Percentiles rank a stretch among this genome's conserved stretches.
phyloP scores from a whole-genome alignment of 1,284 basidiomycete genomes.

The Ceratobasidium sp. region DNA sequence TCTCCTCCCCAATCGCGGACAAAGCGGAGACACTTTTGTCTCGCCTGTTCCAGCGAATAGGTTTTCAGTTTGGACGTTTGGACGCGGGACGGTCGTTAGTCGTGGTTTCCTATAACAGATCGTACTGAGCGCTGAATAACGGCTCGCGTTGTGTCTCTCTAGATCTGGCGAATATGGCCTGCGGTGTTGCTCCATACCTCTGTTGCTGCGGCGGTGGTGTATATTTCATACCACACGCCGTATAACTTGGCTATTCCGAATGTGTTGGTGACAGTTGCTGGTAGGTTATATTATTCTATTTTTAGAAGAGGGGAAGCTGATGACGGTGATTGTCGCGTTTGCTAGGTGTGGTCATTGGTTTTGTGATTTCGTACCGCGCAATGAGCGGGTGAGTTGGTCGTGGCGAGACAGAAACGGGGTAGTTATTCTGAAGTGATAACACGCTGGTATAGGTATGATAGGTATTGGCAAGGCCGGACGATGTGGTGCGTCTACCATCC shows the following conservation, averaged over 20 bases:
- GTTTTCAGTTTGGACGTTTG: slow-evolving; percentile 66
- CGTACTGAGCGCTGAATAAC: slow-evolving; percentile 39
- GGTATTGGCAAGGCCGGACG: slow-evolving; percentile 72
- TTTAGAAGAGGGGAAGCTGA: slow-evolving; percentile 15
- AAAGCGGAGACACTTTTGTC: slow-evolving; percentile 34
- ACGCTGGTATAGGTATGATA: slow-evolving; percentile 34
- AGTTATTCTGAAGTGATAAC: background rate
- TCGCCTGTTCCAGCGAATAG: slow-evolving; percentile 30
- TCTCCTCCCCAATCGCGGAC: slow-evolving; percentile 28
- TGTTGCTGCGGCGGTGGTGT: slow-evolving; percentile 68
- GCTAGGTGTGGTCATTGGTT: slow-evolving; percentile 75
- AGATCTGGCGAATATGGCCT: slow-evolving; percentile 78
- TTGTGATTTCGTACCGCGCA: slow-evolving; percentile 76
- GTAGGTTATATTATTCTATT: background rate
- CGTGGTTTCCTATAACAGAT: background rate
- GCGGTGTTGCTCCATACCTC: slow-evolving; percentile 71
- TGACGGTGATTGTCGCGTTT: background rate
- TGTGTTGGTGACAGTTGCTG: slow-evolving; percentile 16
- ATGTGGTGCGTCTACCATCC: slow-evolving; percentile 60
- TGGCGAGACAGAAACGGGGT: no score
- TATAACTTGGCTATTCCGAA: slow-evolving; percentile 65
- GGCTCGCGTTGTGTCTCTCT: slow-evolving; percentile 46
- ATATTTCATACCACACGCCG: slow-evolving; percentile 61
- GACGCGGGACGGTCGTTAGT: slow-evolving; percentile 69
- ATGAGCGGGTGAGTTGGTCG: slow-evolving; percentile 64